Base-by-base conservation (phyloP, 495 filamentous ascomycete species). In the Tuber indicum region DNA sequence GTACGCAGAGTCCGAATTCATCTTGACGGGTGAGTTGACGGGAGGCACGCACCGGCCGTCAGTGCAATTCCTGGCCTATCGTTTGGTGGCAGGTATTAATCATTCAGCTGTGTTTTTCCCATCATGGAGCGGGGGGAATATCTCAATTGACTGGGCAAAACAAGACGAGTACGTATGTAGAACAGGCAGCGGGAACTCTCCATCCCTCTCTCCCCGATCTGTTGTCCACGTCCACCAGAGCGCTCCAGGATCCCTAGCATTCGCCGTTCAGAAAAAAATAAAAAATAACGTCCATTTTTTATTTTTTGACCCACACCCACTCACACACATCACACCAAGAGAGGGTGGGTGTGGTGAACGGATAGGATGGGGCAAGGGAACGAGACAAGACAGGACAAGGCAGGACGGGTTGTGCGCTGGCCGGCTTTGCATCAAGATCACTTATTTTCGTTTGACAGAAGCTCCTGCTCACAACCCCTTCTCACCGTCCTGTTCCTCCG, bases 371-470 rank as follows among this genome's bases (percentile, higher is more conserved):
- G 74, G 73, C 32, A 66, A 36, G 26, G 26, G 58, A 66, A 26
- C 58, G 58, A 66, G 58, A 66, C 58, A 66, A 26, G 46, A 46
- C 72, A 78, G 49, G 58, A 47, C 77, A 71, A 80, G 71, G 78
- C 77, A 80, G 74, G 78, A 78, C 75, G 79, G 71, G 77, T 76
- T 77, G 66, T 80, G 78, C 78, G 78, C 74, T 80, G 78, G 78
- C 78, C 79, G 78, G 78, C 78, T 79, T 80, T 80, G 78, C 78
- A 80, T 80, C 77, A 80, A 74, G 76, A 80, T 80, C 58, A 70
- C 69, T 76, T 70, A 76, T 80, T 80, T 80, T 74, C 70, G 78
- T 80, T 80, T 80, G 78, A 80, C 78, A 76, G 52, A 76, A 74
- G 71, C 72, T 80, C 77, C 73, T 46, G 77, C 78, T 73, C 77